Evolutionary conservation across 306 rosid species (phyloP).

Genomic region (Delonix regia): DNA sequence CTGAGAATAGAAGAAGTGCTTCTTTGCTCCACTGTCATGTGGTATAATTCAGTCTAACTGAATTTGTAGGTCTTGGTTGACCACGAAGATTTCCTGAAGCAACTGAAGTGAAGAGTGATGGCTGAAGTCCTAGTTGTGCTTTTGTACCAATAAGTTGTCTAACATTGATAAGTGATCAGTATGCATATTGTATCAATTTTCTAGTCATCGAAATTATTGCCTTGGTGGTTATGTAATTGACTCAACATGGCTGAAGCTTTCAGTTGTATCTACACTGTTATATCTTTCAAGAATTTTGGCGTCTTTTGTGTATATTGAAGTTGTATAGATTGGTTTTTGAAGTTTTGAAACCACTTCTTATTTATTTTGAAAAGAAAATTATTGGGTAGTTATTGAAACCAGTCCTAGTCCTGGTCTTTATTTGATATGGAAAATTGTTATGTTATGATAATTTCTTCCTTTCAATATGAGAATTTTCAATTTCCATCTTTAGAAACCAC

Average conservation of each 20-base stretch:
- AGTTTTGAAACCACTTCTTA: too few relatives aligned
- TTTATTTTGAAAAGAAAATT: too few relatives aligned
- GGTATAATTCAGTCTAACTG: conserved; percentile 26
- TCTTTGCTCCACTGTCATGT: not conserved
- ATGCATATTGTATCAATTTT: not conserved
- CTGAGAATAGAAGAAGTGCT: too few relatives aligned
- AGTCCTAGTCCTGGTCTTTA: too few relatives aligned
- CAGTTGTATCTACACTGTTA: not conserved
- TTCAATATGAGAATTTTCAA: too few relatives aligned
- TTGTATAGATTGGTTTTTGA: too few relatives aligned
- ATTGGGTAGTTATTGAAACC: too few relatives aligned
- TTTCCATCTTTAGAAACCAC: too few relatives aligned
- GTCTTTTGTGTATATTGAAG: too few relatives aligned
- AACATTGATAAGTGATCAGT: not conserved
- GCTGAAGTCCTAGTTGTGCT: conserved; percentile 20
- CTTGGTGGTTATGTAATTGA: conserved; percentile 14
- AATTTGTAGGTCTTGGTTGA: conserved; percentile 76
- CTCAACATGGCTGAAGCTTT: conserved; percentile 4
- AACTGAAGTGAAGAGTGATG: conserved; percentile 50
- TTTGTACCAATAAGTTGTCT: conserved; percentile 43
- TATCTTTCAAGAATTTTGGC: too few relatives aligned
- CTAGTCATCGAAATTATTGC: conserved; percentile 4
- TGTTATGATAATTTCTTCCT: too few relatives aligned
- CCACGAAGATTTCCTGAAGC: conserved; percentile 78
- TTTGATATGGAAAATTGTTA: too few relatives aligned